phyloP scores from a whole-genome alignment of 148 eudicot species.

The Rhododendron kiyosumense region DNA sequence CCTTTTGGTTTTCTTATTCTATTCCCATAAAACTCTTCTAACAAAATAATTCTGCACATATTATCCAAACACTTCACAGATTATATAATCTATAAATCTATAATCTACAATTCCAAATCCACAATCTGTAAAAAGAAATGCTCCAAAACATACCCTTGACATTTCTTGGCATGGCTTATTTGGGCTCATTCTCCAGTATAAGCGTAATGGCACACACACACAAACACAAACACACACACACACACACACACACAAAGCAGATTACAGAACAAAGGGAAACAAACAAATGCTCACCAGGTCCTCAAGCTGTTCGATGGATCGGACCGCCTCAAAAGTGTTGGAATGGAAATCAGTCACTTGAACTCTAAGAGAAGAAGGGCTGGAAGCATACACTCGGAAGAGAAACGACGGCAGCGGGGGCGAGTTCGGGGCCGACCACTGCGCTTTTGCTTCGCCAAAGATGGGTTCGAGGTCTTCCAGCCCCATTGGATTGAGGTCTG shows the following conservation, averaged over 20 bases:
- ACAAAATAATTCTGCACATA: background rate
- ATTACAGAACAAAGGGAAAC: background rate
- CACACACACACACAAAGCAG: background rate
- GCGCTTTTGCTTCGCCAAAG: constrained; percentile 54
- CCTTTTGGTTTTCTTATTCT: background rate
- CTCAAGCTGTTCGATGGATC: constrained; percentile 53
- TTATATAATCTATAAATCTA: background rate
- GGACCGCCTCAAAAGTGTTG: constrained; percentile 48
- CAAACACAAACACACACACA: background rate
- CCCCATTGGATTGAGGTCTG: constrained; percentile 23
- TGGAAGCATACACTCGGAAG: constrained; percentile 38
- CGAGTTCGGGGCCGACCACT: constrained; percentile 30
- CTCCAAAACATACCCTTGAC: background rate
- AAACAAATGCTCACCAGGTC: constrained; percentile 52
- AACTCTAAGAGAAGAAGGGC: constrained; percentile 33
- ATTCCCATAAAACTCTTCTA: background rate
- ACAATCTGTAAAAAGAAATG: background rate
- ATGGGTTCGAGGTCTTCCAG: constrained; percentile 51
- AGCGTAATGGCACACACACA: background rate
- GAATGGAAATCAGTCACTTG: constrained; percentile 61
- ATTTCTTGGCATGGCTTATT: background rate
- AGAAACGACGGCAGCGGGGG: constrained; percentile 36
- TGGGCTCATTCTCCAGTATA: background rate
- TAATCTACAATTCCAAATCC: background rate
- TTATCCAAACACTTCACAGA: background rate